Evolutionary conservation across 148 eudicot species (phyloP), one percentile per base, ranked within the genome.

Genomic region (Silene latifolia): DNA sequence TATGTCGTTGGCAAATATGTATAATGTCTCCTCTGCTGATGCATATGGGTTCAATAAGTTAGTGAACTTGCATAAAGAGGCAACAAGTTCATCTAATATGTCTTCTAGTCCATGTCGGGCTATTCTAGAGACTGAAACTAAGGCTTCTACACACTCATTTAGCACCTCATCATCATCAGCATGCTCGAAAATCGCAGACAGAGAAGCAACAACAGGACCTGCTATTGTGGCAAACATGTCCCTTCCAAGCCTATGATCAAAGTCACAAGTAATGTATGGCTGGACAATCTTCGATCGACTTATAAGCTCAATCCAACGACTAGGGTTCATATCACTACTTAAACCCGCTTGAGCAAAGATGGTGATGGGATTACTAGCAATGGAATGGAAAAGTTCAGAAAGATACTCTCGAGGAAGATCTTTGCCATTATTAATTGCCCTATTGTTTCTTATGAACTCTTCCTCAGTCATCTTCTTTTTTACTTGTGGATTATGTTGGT

Each of bases 401-500:
- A 95, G 79, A 74, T 87, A 89, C 63, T 92, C 96, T 2, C 94
- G 81, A 3, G 97, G 92, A 57, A 95, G 96, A 84, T 95, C 99
- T 73, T 90, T 88, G 7, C 96, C 97, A 0, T 87, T 92, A 59
- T 95, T 95, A 35, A 92, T 95, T 32, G 89, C 90, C 78, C 99
- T 74, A 58, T 95, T 95, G 85, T 95, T 95, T 69, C 83, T 84
- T 39, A 95, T 89, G 56, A 95, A 95, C 71, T 95, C 99, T 9
- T 95, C 99, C 77, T 95, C 99, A 1, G 99, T 90, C 99, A 95
- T 95, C 77, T 95, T 95, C 80, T 89, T 95, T 88, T 95, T 95
- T 20, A 95, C 99, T 72, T 95, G 99, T 7, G 97, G 97, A 65
- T 95, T 95, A 69, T 95, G 97, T 51, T 90, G 97, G 77, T 95